phyloP scores from a whole-genome alignment of 2,329 filamentous ascomycete genomes.

The Capronia epimyces region DNA sequence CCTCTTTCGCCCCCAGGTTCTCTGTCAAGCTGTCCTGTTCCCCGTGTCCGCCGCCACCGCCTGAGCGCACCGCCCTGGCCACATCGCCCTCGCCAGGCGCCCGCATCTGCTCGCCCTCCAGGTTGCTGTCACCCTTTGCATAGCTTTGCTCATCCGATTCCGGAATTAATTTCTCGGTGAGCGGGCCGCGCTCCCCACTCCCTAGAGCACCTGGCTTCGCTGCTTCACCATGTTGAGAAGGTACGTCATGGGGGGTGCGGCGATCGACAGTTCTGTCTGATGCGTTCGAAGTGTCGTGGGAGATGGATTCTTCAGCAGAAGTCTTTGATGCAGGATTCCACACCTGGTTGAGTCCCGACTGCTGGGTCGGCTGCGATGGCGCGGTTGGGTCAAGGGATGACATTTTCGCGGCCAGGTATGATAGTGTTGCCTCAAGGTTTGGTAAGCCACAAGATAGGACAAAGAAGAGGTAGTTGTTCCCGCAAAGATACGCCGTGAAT shows the following conservation, averaged over 20 bases:
- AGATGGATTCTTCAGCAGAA: constrained; percentile 23
- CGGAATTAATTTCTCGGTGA: constrained; percentile 23
- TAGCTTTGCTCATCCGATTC: constrained; percentile 22
- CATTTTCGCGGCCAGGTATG: too few relatives aligned
- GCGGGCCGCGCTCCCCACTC: constrained; percentile 23
- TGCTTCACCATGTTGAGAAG: constrained; percentile 25
- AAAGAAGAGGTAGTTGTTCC: too few relatives aligned
- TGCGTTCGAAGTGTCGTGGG: constrained; percentile 19
- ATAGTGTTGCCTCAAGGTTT: too few relatives aligned
- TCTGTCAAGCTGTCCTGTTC: constrained; percentile 20
- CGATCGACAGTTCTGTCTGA: constrained; percentile 24
- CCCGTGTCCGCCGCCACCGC: constrained; percentile 25
- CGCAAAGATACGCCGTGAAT: too few relatives aligned
- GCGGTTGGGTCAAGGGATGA: constrained; percentile 28
- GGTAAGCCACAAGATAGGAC: too few relatives aligned
- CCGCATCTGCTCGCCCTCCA: constrained; percentile 33
- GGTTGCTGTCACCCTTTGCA: constrained; percentile 21
- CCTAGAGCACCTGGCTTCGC: constrained; percentile 27
- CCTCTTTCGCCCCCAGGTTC: constrained; percentile 22
- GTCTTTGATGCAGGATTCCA: constrained; percentile 30
- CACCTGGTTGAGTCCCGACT: constrained; percentile 30
- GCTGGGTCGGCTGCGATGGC: constrained; percentile 30
- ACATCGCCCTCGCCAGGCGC: constrained; percentile 31
- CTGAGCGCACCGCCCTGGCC: constrained; percentile 24
- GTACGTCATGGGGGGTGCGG: constrained; percentile 28